Percentiles rank a stretch among this genome's conserved stretches.
Conservation (phyloP, 2,329 filamentous ascomycete species). For the Sclerotinia minor region DNA sequence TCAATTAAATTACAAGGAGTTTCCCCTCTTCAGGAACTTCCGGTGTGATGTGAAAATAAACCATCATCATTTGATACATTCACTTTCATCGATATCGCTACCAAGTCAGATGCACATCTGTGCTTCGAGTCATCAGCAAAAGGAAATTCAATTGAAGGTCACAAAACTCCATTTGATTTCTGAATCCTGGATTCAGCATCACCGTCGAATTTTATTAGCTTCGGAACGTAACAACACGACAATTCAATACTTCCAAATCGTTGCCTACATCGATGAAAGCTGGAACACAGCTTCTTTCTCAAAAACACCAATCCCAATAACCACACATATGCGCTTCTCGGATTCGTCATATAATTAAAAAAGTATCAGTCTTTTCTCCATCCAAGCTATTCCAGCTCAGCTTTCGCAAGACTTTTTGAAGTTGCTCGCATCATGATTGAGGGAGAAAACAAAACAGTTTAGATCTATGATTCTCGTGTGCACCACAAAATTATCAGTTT, state of each 20-base stretch:
- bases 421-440: neutral
- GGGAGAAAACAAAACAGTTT: neutral
- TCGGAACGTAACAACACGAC: fast-evolving
- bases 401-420: neutral
- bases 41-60: too few relatives aligned
- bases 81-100: too few relatives aligned
- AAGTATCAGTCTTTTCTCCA: neutral
- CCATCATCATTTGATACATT: neutral
- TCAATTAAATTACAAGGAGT: too few relatives aligned
- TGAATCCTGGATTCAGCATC: fast-evolving
- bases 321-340: neutral
- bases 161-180: too few relatives aligned
- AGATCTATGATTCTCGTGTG: fast-evolving
- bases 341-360: neutral
- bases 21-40: too few relatives aligned
- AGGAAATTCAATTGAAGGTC: too few relatives aligned
- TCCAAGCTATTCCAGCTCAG: neutral
- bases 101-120: too few relatives aligned
- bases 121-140: too few relatives aligned
- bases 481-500: neutral
- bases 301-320: neutral
- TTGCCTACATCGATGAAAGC: too few relatives aligned
- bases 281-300: fast-evolving
- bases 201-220: fast-evolving
- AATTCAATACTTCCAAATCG: too few relatives aligned